Evolutionary conservation across 202 grass and related monocot species (phyloP).

Genomic region (Zoysia matrella): DNA sequence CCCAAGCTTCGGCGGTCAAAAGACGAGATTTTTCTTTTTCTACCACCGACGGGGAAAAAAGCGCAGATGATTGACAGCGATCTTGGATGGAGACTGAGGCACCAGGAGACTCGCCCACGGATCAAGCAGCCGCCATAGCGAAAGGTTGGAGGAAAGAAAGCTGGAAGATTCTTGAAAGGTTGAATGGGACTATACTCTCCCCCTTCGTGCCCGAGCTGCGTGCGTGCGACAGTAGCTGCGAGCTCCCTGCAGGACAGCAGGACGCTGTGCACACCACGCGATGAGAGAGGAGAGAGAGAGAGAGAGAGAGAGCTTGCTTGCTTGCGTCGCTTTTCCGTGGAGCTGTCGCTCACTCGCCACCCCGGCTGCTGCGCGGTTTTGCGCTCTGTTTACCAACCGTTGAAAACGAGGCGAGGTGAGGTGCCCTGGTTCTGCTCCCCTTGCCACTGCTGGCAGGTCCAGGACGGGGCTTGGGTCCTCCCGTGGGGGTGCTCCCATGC

Average conservation of each 20-base stretch:
- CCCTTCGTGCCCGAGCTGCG: conserved; percentile 24
- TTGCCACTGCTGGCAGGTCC: neutral
- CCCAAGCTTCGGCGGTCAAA: conserved; percentile 11
- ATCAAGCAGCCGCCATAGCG: conserved; percentile 27
- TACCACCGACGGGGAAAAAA: neutral
- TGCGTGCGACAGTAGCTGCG: conserved; percentile 34
- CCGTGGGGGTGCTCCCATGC: no score
- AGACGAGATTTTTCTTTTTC: neutral
- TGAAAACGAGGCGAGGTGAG: conserved; percentile 45
- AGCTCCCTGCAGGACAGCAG: conserved; percentile 35
- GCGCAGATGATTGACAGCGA: conserved; percentile 3
- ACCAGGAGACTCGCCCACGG: neutral
- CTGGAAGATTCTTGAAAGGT: conserved; percentile 45
- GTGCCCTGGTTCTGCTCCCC: conserved; percentile 6
- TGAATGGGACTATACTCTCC: neutral
- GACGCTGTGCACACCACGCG: conserved; percentile 44
- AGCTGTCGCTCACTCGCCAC: conserved; percentile 18
- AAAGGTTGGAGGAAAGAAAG: conserved; percentile 33
- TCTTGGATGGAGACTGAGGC: conserved; percentile 28
- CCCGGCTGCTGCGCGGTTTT: no score
- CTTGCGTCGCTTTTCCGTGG: conserved; percentile 36
- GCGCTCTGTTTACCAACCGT: conserved; percentile 54
- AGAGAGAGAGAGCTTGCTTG: neutral
- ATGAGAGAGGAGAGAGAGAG: conserved; percentile 10
- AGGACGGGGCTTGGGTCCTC: neutral